phyloP scores from a whole-genome alignment of 441 rosid genomes.

The Eutrema salsugineum region DNA sequence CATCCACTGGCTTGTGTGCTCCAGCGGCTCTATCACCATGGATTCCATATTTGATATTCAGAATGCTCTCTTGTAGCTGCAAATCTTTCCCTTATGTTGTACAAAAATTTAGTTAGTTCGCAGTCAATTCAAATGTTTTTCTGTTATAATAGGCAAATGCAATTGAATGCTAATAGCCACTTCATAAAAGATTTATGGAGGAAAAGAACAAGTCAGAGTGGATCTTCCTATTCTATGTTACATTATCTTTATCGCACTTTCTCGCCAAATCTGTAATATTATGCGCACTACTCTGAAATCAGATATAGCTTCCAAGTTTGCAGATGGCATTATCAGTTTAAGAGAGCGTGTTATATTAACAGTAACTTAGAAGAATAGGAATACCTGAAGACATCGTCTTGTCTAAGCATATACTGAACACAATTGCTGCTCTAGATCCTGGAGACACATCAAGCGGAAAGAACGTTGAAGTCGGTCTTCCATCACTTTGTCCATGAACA shows the following conservation, averaged over 20 bases:
- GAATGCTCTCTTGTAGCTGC: constrained; percentile 56
- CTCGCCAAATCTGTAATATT: background rate
- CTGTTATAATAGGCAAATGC: background rate
- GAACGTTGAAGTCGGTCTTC: constrained; percentile 83
- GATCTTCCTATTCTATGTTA: background rate
- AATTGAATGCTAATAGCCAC: background rate
- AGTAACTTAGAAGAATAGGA: background rate
- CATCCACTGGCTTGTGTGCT: constrained; percentile 75
- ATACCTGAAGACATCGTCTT: constrained; percentile 55
- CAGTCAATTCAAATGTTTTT: background rate
- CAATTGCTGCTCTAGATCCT: constrained; percentile 73
- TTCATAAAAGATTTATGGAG: background rate
- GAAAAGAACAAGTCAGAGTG: background rate
- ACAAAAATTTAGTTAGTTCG: constrained; percentile 12
- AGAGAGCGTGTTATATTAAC: background rate
- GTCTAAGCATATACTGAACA: constrained; percentile 69
- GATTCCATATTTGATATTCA: constrained; percentile 79
- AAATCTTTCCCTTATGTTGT: constrained; percentile 46
- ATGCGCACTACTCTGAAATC: background rate
- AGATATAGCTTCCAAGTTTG: background rate
- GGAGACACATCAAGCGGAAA: constrained; percentile 88
- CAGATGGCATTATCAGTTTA: constrained; percentile 1
- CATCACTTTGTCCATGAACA: constrained; percentile 64
- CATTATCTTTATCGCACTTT: background rate
- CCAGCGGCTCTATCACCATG: constrained; percentile 76